These are phyloP conservation scores for Aureobasidium vineae DNA, from an alignment of 2,329 filamentous ascomycete species.

Conservation along the genomic window DNA sequence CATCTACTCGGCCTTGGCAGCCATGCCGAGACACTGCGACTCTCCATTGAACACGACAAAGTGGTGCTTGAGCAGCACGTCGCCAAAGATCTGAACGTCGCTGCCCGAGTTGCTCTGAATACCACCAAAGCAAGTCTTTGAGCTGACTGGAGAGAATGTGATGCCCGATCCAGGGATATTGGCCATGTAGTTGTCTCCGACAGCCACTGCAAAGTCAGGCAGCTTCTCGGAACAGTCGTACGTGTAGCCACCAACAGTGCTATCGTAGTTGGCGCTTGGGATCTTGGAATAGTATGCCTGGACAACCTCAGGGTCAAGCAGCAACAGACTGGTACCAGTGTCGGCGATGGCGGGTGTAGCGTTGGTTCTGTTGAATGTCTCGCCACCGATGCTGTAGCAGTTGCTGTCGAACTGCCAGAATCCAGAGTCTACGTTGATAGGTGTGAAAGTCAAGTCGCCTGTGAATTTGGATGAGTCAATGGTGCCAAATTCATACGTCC, in stretches of 20 bases:
- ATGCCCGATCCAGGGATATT: slow-evolving; percentile 44
- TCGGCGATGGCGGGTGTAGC: slow-evolving; percentile 49
- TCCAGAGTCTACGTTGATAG: slow-evolving; percentile 60
- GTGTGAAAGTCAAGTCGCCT: slow-evolving; percentile 61
- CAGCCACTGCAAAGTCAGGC: slow-evolving; percentile 52
- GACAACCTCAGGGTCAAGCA: slow-evolving; percentile 55
- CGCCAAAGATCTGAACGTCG: slow-evolving; percentile 62
- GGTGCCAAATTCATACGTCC: slow-evolving; percentile 71
- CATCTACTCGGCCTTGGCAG: slow-evolving; percentile 16
- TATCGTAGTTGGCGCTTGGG: slow-evolving; percentile 40
- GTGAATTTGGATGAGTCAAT: slow-evolving; percentile 64
- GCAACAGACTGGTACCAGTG: slow-evolving; percentile 62
- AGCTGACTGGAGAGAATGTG: slow-evolving; percentile 53
- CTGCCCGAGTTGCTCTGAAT: slow-evolving; percentile 58
- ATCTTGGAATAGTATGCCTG: slow-evolving; percentile 47
- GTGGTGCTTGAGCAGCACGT: slow-evolving; percentile 59
- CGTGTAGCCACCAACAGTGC: slow-evolving; percentile 44
- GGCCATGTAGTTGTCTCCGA: slow-evolving; percentile 53
- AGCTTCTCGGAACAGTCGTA: slow-evolving; percentile 46
- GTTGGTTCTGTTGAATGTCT: slow-evolving; percentile 55
- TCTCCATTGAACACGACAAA: slow-evolving; percentile 60
- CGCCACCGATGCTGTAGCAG: slow-evolving; percentile 56
- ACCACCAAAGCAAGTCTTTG: slow-evolving; percentile 64
- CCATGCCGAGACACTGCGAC: slow-evolving; percentile 35
- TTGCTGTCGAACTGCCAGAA: slow-evolving; percentile 67